Evolutionary conservation across 2,329 filamentous ascomycete species (phyloP).

Genomic region (Calonectria pauciramosa): DNA sequence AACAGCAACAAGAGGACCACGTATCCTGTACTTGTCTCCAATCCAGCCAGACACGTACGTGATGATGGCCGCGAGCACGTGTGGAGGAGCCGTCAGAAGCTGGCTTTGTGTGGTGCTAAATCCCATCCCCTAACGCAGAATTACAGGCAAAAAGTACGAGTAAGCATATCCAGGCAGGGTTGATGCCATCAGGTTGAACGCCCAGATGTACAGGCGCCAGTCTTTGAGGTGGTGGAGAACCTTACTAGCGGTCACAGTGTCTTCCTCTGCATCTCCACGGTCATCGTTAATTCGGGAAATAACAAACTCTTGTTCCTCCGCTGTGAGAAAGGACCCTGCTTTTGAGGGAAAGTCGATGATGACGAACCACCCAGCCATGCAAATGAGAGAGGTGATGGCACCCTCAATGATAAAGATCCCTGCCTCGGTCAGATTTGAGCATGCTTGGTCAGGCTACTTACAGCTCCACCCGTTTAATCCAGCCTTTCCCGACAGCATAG

Average conservation of each 20-base stretch:
- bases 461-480: conserved; percentile 6
- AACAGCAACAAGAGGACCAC: conserved; percentile 38
- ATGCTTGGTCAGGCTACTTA: background rate
- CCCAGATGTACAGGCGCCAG: conserved; percentile 7
- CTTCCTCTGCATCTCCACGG: conserved; percentile 29
- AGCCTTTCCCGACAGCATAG: background rate
- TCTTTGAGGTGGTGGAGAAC: conserved; percentile 9
- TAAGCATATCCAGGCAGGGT: conserved; percentile 34
- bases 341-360: conserved; percentile 39
- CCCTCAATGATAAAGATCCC: conserved; percentile 9
- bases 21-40: conserved; percentile 37
- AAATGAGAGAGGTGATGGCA: background rate
- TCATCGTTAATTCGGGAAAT: conserved; percentile 33
- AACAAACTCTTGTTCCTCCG: conserved; percentile 21
- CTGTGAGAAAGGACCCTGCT: conserved; percentile 21
- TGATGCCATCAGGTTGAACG: conserved; percentile 14
- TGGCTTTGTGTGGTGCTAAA: conserved; percentile 34
- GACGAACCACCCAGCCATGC: background rate
- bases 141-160: conserved; percentile 40
- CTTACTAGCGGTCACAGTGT: conserved; percentile 13
- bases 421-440: background rate
- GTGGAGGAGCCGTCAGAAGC: conserved; percentile 43
- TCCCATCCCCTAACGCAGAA: conserved; percentile 36
- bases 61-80: conserved; percentile 38
- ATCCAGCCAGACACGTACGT: conserved; percentile 36